phyloP scores from a whole-genome alignment of 352 stramenopile species.

The Pseudoperonospora humuli region DNA sequence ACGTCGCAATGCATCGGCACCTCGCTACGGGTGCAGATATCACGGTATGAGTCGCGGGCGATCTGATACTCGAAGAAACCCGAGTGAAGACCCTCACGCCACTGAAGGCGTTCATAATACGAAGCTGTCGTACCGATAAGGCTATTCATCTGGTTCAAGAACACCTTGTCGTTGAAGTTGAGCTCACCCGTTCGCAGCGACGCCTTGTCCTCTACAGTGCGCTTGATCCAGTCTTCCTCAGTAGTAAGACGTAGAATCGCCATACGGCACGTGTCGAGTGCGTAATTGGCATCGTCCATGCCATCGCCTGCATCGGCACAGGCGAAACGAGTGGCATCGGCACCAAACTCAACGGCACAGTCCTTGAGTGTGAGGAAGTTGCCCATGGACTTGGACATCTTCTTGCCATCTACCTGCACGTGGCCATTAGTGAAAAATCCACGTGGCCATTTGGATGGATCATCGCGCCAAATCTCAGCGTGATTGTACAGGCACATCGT shows the following conservation, averaged over 20 bases:
- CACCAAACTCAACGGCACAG: constrained; percentile 91
- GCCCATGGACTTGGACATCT: constrained; percentile 99
- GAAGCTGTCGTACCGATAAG: constrained; percentile 87
- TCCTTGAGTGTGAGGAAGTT: constrained; percentile 99
- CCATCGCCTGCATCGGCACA: constrained; percentile 96
- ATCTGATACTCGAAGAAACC: constrained; percentile 99
- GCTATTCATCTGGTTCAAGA: constrained; percentile 96
- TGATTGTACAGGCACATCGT: constrained; percentile 99
- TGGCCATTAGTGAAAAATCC: constrained; percentile 99
- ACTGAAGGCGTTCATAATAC: constrained; percentile 88
- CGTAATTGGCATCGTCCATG: constrained; percentile 99
- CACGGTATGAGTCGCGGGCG: constrained; percentile 95
- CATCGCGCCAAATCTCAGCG: constrained; percentile 97
- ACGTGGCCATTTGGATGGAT: constrained; percentile 94
- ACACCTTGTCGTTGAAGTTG: constrained; percentile 91
- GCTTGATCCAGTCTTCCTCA: constrained; percentile 97
- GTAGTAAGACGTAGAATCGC: constrained; percentile 96
- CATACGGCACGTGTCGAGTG: constrained; percentile 93
- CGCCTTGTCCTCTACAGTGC: constrained; percentile 78
- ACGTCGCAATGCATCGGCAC: constrained; percentile 90
- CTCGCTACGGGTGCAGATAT: constrained; percentile 86
- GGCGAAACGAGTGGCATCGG: constrained; percentile 96
- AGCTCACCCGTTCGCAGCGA: constrained; percentile 74
- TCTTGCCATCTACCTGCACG: constrained; percentile 95
- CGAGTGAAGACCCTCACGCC: constrained; percentile 95